phyloP scores from a whole-genome alignment of 768 basidiomycete genomes.

The Leccinum disarticulatum region DNA sequence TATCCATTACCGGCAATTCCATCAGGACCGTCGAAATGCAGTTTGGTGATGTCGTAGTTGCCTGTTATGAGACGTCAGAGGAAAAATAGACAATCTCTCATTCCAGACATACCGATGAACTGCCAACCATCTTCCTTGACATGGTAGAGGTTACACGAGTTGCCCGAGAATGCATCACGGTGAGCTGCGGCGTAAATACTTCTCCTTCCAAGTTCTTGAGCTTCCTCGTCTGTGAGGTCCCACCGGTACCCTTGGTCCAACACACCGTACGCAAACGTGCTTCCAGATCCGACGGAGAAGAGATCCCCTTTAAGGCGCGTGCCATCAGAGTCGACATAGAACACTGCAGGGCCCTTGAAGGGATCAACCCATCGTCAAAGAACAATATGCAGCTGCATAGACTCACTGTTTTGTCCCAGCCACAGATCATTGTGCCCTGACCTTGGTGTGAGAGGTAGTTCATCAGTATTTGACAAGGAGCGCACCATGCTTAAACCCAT shows the following conservation, averaged over 20 bases:
- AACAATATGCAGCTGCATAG: not conserved
- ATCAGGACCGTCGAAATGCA: constrained; percentile 90
- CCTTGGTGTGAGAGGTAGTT: constrained; percentile 2
- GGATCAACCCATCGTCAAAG: constrained; percentile 10
- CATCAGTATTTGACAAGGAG: constrained; percentile 8
- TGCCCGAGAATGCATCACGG: constrained; percentile 94
- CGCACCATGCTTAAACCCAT: constrained; percentile 99
- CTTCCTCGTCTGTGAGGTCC: constrained; percentile 91
- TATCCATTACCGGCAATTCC: constrained; percentile 72
- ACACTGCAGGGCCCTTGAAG: constrained; percentile 81
- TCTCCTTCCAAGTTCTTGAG: constrained; percentile 88
- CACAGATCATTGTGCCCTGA: constrained; percentile 99
- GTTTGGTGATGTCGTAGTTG: constrained; percentile 86
- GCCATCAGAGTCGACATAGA: constrained; percentile 98
- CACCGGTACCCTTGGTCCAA: constrained; percentile 93
- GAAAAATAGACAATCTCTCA: constrained; percentile 3
- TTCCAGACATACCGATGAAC: constrained; percentile 73
- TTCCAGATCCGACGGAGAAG: constrained; percentile 99
- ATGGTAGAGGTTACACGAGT: constrained; percentile 94
- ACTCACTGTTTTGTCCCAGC: constrained; percentile 96
- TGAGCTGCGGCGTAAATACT: constrained; percentile 98
- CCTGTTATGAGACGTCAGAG: constrained; percentile 44
- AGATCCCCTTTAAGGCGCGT: constrained; percentile 92
- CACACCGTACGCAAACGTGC: constrained; percentile 98
- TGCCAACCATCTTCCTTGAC: constrained; percentile 95